phyloP scores from a whole-genome alignment of 768 basidiomycete species.

The Mycena metata region DNA sequence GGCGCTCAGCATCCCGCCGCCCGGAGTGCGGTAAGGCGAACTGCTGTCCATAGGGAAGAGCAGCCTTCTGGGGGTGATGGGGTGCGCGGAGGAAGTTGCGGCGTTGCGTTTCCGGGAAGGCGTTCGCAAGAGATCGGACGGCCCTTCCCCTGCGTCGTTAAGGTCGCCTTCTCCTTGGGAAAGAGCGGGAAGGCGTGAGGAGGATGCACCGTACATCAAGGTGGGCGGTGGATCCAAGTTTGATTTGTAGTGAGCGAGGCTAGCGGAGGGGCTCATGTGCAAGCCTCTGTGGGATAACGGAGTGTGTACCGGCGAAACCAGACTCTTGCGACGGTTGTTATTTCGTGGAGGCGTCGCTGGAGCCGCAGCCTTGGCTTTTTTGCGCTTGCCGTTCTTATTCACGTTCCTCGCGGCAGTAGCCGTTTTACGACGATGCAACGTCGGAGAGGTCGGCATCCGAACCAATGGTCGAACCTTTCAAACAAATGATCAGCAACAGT shows the following conservation, averaged over 20 bases:
- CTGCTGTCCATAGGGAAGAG: conserved; percentile 55
- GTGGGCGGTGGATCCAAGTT: conserved; percentile 73
- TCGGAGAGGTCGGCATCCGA: conserved; percentile 31
- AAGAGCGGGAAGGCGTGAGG: conserved; percentile 45
- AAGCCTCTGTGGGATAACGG: conserved; percentile 77
- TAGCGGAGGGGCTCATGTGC: conserved; percentile 77
- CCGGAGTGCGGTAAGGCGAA: conserved; percentile 57
- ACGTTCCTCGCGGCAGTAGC: conserved; percentile 31
- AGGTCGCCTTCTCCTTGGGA: conserved; percentile 6
- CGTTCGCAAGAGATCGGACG: conserved; percentile 54
- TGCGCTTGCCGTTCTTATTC: conserved; percentile 28
- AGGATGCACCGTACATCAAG: conserved; percentile 49
- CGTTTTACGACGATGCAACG: conserved; percentile 36
- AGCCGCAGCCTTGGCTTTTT: conserved; percentile 35
- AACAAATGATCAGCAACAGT: conserved; percentile 19
- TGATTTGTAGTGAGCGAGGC: conserved; percentile 77
- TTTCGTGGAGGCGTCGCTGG: conserved; percentile 58
- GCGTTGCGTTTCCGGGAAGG: conserved; percentile 59
- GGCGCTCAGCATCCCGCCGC: conserved; percentile 41
- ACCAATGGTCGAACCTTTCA: conserved; percentile 22
- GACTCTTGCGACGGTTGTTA: conserved; percentile 42
- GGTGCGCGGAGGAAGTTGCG: conserved; percentile 47
- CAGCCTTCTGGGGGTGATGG: conserved; percentile 60
- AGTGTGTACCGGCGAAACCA: conserved; percentile 73
- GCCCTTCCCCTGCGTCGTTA: conserved; percentile 36